Evolutionary conservation across 768 basidiomycete species (phyloP), one percentile per base, ranked within the genome.

Genomic region (Pholiota conissans): DNA sequence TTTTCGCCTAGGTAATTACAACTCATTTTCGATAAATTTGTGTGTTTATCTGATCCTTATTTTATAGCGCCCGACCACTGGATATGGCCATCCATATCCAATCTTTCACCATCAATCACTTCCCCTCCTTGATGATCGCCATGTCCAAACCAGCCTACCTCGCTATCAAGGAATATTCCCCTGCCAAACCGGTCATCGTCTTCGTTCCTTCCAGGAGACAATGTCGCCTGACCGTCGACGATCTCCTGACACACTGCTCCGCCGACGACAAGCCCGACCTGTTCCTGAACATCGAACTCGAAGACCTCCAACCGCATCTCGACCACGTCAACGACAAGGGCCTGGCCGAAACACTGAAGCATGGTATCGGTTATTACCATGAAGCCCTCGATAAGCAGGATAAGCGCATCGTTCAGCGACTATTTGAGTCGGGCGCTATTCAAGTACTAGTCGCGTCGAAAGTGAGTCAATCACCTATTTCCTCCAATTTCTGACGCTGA

Each of bases 61-160:
- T 29, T 40, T 72, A 0, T 62, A 93, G 93, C 63, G 94, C 95
- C 14, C 92, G 96, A n/a, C 95, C 96, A 2, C 76, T 98, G 10
- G 95, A 97, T 62, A 91, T 99, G 87, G 94, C 98, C 57, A 95
- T 99, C 48, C 95, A 98, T 67, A 76, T 99, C 7, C 97, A 99
- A 67, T 94, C 91, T 39, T 99, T 97, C 78, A 84, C 84, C 26
- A 92, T 95, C 46, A 93, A 95, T n/a, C 97, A 98, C 68, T 97
- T 96, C 85, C 95, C 97, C 0, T 97, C 95, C 0, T 78, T 99
- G 39, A 98, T 99, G 96, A 93, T 98, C 58, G 84, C 95, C 45
- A 98, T 99, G 97, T 95, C 95, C 8, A 98, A 98, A 69, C 97
- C 97, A 0, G 92, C 96, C 0, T 98, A 98, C 70, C 84, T 98